phyloP scores from a whole-genome alignment of 768 basidiomycete genomes.

The Panaeolus cyanescens region DNA sequence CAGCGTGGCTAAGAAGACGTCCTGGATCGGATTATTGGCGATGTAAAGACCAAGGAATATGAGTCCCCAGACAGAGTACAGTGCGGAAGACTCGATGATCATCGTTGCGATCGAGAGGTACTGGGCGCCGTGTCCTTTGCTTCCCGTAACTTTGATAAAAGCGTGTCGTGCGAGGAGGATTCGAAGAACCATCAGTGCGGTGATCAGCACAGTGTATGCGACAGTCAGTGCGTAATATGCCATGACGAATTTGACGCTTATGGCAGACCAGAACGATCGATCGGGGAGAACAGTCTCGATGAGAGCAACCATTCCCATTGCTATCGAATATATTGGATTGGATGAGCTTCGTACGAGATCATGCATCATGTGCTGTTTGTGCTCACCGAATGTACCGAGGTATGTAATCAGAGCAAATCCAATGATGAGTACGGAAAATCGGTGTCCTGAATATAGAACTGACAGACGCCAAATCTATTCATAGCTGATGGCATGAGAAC shows the following conservation, averaged over 20 bases:
- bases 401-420: not conserved
- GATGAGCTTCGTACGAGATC: not conserved
- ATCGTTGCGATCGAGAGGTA: conserved; percentile 9
- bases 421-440: not conserved
- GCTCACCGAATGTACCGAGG: not conserved
- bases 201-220: too few species aligned
- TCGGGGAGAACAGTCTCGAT: too few species aligned
- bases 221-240: too few species aligned
- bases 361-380: not conserved
- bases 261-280: too few species aligned
- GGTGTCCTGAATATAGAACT: not conserved
- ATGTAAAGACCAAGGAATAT: conserved; percentile 11
- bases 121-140: not conserved
- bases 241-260: too few species aligned
- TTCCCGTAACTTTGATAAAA: conserved; percentile 4
- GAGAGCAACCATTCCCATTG: not conserved
- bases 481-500: too few species aligned
- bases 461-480: not conserved
- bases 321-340: not conserved
- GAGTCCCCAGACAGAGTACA: conserved; percentile 11
- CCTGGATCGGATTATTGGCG: conserved; percentile 9
- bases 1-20: conserved; percentile 10
- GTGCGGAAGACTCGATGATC: conserved; percentile 12
- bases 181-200: too few species aligned
- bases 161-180: conserved; percentile 10